Evolutionary conservation across 495 filamentous ascomycete species (phyloP).

Genomic region (Lophiotrema nucula): DNA sequence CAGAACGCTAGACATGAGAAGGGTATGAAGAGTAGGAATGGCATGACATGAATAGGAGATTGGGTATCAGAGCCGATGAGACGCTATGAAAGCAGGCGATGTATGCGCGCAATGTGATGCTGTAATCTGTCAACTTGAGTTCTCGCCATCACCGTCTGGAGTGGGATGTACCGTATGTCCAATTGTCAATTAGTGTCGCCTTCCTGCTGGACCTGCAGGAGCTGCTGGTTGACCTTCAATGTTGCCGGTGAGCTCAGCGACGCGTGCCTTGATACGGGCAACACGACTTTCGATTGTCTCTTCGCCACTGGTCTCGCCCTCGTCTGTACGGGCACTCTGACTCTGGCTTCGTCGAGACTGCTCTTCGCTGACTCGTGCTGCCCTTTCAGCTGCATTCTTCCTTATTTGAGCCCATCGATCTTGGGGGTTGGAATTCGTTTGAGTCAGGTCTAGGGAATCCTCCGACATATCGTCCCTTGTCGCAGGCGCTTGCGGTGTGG

Average conservation of each 20-base stretch:
- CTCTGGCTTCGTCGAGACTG: constrained; percentile 52
- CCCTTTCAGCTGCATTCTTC: constrained; percentile 85
- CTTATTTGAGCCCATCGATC: constrained; percentile 83
- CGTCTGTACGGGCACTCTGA: constrained; percentile 61
- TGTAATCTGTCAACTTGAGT: too few relatives aligned
- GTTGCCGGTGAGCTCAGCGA: constrained; percentile 87
- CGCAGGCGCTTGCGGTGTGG: neutral
- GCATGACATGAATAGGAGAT: neutral
- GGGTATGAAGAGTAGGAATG: constrained; percentile 24
- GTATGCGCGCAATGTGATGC: too few relatives aligned
- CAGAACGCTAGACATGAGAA: constrained; percentile 4
- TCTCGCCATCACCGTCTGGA: too few relatives aligned
- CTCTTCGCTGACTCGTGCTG: constrained; percentile 59
- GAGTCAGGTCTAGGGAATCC: constrained; percentile 24
- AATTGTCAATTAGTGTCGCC: too few relatives aligned
- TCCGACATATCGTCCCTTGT: constrained; percentile 27
- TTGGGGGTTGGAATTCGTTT: constrained; percentile 16
- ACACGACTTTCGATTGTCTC: constrained; percentile 97
- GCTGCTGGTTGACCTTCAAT: constrained; percentile 55
- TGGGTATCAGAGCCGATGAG: constrained; percentile 23
- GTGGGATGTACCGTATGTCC: too few relatives aligned
- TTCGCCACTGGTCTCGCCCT: constrained; percentile 88
- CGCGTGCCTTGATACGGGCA: constrained; percentile 94
- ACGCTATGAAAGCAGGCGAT: too few relatives aligned
- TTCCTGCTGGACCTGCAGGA: too few relatives aligned